A percentile compares a stretch with the other conserved stretches of the same genome.
phyloP scores from a whole-genome alignment of 139 green algal genomes.

The Parachlorella kessleri region DNA sequence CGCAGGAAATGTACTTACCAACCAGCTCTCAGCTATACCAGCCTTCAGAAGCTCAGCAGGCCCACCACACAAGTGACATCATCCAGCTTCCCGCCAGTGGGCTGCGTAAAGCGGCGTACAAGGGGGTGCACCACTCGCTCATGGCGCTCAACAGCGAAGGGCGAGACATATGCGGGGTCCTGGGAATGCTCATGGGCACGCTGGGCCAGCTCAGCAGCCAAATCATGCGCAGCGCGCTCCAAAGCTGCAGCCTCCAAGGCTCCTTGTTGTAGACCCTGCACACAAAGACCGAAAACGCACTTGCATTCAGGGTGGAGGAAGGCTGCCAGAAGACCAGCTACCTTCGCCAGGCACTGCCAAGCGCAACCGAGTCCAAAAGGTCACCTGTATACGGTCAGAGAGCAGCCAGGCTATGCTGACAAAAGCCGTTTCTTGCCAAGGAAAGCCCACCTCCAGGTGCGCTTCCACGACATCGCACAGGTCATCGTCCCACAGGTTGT shows the following conservation, averaged over 20 bases:
- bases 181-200: constrained; percentile 31
- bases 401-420: neutral
- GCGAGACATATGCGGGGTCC: constrained; percentile 47
- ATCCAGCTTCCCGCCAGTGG: constrained; percentile 84
- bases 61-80: constrained; percentile 83
- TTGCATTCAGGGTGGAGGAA: neutral
- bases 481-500: constrained; percentile 96
- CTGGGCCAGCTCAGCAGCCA: constrained; percentile 35
- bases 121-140: neutral
- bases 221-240: constrained; percentile 14
- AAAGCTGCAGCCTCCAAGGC: neutral
- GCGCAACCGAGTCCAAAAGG: neutral
- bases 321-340: neutral
- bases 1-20: too few species aligned
- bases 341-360: neutral
- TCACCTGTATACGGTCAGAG: too few species aligned
- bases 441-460: constrained; percentile 1
- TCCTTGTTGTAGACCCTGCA: neutral
- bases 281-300: too few species aligned
- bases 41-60: too few species aligned
- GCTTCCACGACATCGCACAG: constrained; percentile 41
- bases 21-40: too few species aligned
- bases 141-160: constrained; percentile 69
- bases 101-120: constrained; percentile 23
- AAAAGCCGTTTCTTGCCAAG: neutral